Evolutionary conservation across 2,329 filamentous ascomycete species (phyloP).

Genomic region (Setomelanomma holmii): DNA sequence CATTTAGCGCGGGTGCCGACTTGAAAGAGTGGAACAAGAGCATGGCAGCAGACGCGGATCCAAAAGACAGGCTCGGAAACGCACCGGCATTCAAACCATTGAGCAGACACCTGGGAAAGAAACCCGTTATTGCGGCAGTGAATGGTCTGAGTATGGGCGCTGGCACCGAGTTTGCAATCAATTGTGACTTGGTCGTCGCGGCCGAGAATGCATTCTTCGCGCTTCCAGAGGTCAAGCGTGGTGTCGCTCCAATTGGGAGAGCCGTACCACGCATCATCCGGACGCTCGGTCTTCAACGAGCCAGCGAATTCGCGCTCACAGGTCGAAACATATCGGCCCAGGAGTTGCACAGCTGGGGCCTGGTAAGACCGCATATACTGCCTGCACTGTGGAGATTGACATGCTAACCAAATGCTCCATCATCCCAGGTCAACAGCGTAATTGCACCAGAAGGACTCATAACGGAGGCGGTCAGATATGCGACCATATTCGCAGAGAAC

Average conservation of each 20-base stretch:
- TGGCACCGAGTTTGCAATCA: conserved; percentile 33
- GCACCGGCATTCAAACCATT: conserved; percentile 58
- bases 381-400: too few species aligned
- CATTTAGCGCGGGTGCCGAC: conserved; percentile 61
- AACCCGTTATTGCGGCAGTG: conserved; percentile 63
- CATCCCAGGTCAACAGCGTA: conserved; percentile 30
- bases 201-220: conserved; percentile 28
- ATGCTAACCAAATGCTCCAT: too few species aligned
- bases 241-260: conserved; percentile 31
- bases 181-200: conserved; percentile 37
- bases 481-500: conserved; percentile 27
- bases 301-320: conserved; percentile 34
- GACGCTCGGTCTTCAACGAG: conserved; percentile 33
- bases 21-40: conserved; percentile 50
- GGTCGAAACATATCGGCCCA: conserved; percentile 26
- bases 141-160: conserved; percentile 53
- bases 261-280: conserved; percentile 34
- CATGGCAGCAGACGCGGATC: conserved; percentile 24
- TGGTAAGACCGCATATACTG: too few species aligned
- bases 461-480: conserved; percentile 24
- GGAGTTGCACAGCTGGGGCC: conserved; percentile 30
- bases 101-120: conserved; percentile 61
- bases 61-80: conserved; percentile 32
- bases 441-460: conserved; percentile 24
- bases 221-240: conserved; percentile 38